Conservation (phyloP, 2,329 filamentous ascomycete species). For the Alternaria atra region DNA sequence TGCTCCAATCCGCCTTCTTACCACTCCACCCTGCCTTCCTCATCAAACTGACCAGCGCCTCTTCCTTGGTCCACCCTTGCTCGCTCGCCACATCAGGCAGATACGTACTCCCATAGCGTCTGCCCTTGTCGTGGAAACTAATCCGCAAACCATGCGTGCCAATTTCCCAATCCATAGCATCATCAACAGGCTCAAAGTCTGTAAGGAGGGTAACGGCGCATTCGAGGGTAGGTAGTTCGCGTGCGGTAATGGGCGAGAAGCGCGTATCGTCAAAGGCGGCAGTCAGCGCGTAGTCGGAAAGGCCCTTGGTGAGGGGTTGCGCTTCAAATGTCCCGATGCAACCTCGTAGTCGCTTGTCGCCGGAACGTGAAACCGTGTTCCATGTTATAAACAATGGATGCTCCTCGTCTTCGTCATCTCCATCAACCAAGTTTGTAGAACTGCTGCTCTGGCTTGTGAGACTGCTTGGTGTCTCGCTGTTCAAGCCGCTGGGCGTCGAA, state of each 20-base stretch:
- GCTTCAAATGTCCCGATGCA: conserved; percentile 80
- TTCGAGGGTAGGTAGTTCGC: conserved; percentile 51
- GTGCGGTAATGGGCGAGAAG: conserved; percentile 64
- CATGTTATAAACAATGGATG: conserved; percentile 92
- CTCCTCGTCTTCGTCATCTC: conserved; percentile 38
- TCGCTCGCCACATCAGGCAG: conserved; percentile 90
- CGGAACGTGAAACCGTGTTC: conserved; percentile 72
- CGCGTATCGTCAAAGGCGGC: conserved; percentile 69
- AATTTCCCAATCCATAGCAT: conserved; percentile 84
- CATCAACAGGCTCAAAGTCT: conserved; percentile 78
- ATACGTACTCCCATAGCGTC: conserved; percentile 85
- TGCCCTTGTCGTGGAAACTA: conserved; percentile 77
- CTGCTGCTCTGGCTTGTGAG: conserved; percentile 53
- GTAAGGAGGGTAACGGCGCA: conserved; percentile 79
- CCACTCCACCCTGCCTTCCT: conserved; percentile 93
- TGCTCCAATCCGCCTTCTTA: conserved; percentile 71
- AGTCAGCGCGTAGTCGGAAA: conserved; percentile 18
- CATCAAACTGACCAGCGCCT: conserved; percentile 89
- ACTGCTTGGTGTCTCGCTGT: conserved; percentile 49
- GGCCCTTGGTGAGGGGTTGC: conserved; percentile 13
- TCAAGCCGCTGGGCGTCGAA: conserved; percentile 56
- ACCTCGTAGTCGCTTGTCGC: conserved; percentile 77
- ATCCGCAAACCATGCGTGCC: conserved; percentile 89
- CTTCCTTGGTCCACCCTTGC: conserved; percentile 94
- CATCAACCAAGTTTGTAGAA: conserved; percentile 45